These are phyloP conservation scores for Penicillium olsonii DNA, from an alignment of 2,329 filamentous ascomycete species.

Conservation along the genomic window DNA sequence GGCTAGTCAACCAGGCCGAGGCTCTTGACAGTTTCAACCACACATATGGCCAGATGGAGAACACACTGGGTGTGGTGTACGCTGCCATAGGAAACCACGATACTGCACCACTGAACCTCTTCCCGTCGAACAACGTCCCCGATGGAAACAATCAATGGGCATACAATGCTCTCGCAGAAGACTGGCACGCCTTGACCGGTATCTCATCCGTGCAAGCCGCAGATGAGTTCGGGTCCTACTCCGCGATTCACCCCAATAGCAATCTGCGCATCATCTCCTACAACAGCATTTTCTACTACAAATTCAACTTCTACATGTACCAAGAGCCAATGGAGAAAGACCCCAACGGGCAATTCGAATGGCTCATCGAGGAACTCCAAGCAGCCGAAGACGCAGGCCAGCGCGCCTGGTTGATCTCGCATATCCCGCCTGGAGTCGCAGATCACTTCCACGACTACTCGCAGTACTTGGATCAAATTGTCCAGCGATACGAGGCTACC, in stretches of 20 bases:
- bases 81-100: conserved; percentile 62
- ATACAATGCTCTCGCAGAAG: conserved; percentile 51
- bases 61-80: conserved; percentile 49
- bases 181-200: conserved; percentile 55
- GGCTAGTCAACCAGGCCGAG: conserved; percentile 37
- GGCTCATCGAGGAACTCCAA: conserved; percentile 57
- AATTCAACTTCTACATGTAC: conserved; percentile 60
- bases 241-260: conserved; percentile 46
- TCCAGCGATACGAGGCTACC: conserved; percentile 56
- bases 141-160: conserved; percentile 51
- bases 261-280: conserved; percentile 61
- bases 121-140: conserved; percentile 45
- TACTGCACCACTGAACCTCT: conserved; percentile 55
- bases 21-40: conserved; percentile 42
- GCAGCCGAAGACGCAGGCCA: conserved; percentile 54
- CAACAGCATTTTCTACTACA: conserved; percentile 63
- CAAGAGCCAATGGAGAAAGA: conserved; percentile 53
- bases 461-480: conserved; percentile 56
- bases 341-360: conserved; percentile 55
- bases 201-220: conserved; percentile 35
- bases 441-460: conserved; percentile 57
- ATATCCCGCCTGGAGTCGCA: conserved; percentile 55
- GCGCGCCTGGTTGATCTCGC: conserved; percentile 60
- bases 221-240: conserved; percentile 52
- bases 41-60: conserved; percentile 52